Evolutionary conservation across 2,329 filamentous ascomycete species (phyloP).

Genomic region (Trichophyton schoenleinii): DNA sequence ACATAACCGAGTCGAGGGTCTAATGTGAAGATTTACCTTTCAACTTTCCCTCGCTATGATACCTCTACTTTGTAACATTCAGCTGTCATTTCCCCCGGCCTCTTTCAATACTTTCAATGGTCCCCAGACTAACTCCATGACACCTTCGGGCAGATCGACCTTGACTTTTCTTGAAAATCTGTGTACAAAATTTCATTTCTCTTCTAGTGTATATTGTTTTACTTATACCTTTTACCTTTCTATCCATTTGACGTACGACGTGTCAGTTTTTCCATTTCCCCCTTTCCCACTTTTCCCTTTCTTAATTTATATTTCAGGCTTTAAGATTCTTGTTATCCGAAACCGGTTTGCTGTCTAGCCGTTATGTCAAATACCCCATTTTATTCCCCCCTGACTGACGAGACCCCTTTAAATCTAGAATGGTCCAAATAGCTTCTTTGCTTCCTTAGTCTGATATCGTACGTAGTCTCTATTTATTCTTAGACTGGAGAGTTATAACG

Average conservation of each 20-base stretch:
- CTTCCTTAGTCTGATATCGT: neutral
- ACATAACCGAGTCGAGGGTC: slow-evolving; percentile 23
- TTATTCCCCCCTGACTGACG: neutral
- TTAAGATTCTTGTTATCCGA: neutral
- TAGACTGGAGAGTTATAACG: neutral
- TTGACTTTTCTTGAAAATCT: neutral
- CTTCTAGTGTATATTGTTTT: neutral
- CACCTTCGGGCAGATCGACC: neutral
- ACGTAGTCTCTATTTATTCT: neutral
- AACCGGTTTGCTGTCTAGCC: neutral
- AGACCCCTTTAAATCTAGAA: neutral
- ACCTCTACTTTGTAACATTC: neutral
- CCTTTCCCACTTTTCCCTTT: neutral
- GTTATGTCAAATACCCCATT: neutral
- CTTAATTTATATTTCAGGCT: neutral
- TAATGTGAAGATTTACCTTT: slow-evolving; percentile 23
- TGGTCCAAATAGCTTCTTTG: neutral
- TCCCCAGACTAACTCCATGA: neutral
- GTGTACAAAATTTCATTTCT: slow-evolving; percentile 3
- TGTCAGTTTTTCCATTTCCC: neutral
- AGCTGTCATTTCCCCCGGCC: neutral
- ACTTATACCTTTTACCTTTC: slow-evolving; percentile 6
- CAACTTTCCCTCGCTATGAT: slow-evolving; percentile 6
- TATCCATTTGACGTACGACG: neutral
- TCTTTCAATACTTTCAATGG: neutral